Conservation (phyloP, 768 basidiomycete species). For the Fomitopsis serialis region DNA sequence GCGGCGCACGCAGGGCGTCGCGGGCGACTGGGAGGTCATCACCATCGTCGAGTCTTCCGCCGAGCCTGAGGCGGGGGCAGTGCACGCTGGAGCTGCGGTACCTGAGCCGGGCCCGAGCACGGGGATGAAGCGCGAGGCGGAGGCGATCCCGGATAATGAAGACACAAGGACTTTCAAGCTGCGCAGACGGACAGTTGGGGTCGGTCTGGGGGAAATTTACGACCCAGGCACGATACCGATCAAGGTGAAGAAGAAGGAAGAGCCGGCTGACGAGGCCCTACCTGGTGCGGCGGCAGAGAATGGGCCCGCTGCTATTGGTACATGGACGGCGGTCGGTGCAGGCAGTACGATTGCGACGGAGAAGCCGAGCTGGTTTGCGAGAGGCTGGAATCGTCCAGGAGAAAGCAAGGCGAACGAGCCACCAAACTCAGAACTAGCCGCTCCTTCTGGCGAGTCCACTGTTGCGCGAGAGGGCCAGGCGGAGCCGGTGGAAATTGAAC, state of each 20-base stretch:
- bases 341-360: constrained; percentile 1
- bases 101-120: constrained; percentile 9
- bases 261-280: constrained; percentile 17
- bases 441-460: neutral
- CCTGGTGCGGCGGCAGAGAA: neutral
- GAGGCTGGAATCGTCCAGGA: constrained; percentile 24
- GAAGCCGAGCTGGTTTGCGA: constrained; percentile 20
- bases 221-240: constrained; percentile 71
- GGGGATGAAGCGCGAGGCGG: constrained; percentile 22
- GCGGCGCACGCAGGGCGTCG: constrained; percentile 59
- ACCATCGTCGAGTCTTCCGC: constrained; percentile 22
- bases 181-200: constrained; percentile 51
- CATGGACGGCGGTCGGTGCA: neutral
- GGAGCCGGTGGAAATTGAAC: no score
- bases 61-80: constrained; percentile 1
- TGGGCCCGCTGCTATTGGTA: neutral
- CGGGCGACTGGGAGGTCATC: constrained; percentile 76
- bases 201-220: constrained; percentile 74
- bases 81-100: constrained; percentile 9
- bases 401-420: neutral
- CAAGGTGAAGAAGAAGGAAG: constrained; percentile 61
- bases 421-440: neutral
- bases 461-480: no score
- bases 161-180: constrained; percentile 58
- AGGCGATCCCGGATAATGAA: constrained; percentile 38